A percentile compares a stretch with the other conserved stretches of the same genome.
Conservation (phyloP, 2,329 filamentous ascomycete genomes). For the Thielaviopsis punctulata region DNA sequence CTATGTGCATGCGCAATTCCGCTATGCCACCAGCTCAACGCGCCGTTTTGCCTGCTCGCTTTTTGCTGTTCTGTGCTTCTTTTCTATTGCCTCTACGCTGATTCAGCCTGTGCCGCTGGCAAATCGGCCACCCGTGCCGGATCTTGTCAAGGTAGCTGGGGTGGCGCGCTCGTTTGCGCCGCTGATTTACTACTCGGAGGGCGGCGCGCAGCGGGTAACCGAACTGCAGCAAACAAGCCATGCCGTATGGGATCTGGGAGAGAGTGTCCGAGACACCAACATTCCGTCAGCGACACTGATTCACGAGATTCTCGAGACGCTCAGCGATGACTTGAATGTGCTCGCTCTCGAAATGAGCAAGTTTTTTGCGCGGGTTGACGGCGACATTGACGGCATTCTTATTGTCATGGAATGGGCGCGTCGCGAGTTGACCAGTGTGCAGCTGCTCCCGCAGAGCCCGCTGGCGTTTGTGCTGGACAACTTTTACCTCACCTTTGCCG, state of each 20-base stretch:
- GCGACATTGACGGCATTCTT: constrained; percentile 80
- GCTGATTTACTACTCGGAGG: constrained; percentile 85
- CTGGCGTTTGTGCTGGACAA: constrained; percentile 65
- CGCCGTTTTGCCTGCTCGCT: constrained; percentile 46
- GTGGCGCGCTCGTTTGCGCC: constrained; percentile 87
- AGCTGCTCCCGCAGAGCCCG: constrained; percentile 35
- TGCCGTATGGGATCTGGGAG: constrained; percentile 85
- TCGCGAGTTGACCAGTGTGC: constrained; percentile 60
- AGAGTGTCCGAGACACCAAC: constrained; percentile 72
- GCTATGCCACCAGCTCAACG: constrained; percentile 50
- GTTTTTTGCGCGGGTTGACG: constrained; percentile 87
- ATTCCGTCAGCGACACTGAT: constrained; percentile 83
- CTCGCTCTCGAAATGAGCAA: constrained; percentile 72
- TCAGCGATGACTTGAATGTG: constrained; percentile 72
- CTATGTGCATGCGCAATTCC: constrained; percentile 33
- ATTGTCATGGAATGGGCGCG: constrained; percentile 94
- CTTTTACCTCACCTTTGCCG: constrained; percentile 58
- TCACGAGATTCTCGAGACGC: constrained; percentile 65
- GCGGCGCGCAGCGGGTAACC: constrained; percentile 68
- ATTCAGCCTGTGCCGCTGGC: constrained; percentile 45
- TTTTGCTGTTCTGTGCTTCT: constrained; percentile 43
- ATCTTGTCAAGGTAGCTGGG: constrained; percentile 78
- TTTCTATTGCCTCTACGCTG: constrained; percentile 47
- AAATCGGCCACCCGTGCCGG: constrained; percentile 42
- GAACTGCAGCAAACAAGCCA: constrained; percentile 82